Evolutionary conservation across 2,329 filamentous ascomycete species (phyloP).

Genomic region (Monilinia aucupariae): DNA sequence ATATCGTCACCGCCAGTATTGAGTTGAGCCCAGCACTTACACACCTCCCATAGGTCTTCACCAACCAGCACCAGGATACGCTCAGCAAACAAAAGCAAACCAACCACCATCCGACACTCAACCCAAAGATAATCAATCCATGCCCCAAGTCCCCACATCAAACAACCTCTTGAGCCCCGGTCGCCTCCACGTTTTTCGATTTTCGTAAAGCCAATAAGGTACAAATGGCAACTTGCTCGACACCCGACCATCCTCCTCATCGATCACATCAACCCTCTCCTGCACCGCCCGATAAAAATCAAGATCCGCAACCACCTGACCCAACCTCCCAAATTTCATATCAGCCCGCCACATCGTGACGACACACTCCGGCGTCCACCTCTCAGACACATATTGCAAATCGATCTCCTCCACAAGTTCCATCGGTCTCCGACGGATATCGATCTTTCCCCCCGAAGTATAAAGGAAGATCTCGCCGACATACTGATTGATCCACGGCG

Average conservation of each 20-base stretch:
- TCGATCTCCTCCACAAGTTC: not conserved
- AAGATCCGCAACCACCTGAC: not conserved
- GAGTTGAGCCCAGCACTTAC: not conserved
- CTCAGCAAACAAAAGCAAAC: not conserved
- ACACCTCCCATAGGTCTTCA: not conserved
- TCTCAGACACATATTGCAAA: rapidly evolving
- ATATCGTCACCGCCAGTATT: not conserved
- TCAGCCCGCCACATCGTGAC: no score
- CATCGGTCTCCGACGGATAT: not conserved
- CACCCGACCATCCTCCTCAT: not conserved
- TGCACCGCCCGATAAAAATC: not conserved
- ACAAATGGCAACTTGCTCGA: not conserved
- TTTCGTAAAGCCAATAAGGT: not conserved
- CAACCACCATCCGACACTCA: no score
- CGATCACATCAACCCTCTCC: not conserved
- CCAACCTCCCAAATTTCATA: not conserved
- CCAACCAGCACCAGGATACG: no score
- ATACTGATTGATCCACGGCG: not conserved
- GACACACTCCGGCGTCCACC: not conserved
- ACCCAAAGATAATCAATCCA: rapidly evolving
- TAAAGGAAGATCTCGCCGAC: not conserved
- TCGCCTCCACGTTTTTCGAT: not conserved
- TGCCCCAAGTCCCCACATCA: not conserved
- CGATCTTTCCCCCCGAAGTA: not conserved
- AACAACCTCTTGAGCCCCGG: not conserved